phyloP scores from a whole-genome alignment of 1,284 basidiomycete genomes.

The Apiotrichum gamsii region DNA sequence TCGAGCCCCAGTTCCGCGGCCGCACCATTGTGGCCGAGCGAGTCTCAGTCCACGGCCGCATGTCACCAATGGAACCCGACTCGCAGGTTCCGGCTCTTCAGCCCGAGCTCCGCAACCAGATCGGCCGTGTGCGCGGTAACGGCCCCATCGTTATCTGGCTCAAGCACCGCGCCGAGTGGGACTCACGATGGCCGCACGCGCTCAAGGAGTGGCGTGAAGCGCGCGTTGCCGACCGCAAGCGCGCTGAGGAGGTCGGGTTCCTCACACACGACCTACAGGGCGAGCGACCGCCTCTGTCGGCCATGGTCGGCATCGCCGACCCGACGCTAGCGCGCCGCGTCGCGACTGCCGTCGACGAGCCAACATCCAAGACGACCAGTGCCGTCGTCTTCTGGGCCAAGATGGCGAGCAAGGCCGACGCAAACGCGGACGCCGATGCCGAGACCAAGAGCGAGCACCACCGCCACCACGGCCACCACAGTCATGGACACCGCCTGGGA shows the following conservation, averaged over 20 bases:
- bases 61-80: constrained; percentile 70
- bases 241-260: constrained; percentile 38
- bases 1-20: constrained; percentile 37
- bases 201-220: constrained; percentile 34
- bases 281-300: constrained; percentile 38
- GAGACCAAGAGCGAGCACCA: constrained; percentile 9
- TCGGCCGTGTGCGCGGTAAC: constrained; percentile 37
- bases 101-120: constrained; percentile 24
- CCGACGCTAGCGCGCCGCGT: constrained; percentile 31
- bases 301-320: constrained; percentile 37
- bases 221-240: constrained; percentile 24
- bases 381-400: constrained; percentile 39
- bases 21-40: constrained; percentile 71
- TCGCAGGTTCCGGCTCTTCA: constrained; percentile 47
- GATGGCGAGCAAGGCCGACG: constrained; percentile 33
- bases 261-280: constrained; percentile 34
- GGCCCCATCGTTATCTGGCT: constrained; percentile 45
- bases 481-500: too few species aligned
- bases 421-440: constrained; percentile 26
- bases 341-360: constrained; percentile 41
- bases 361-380: constrained; percentile 26
- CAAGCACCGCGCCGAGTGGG: constrained; percentile 34
- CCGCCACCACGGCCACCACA: not conserved
- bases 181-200: constrained; percentile 33
- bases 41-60: constrained; percentile 66